These are phyloP conservation scores for Microdochium paspali DNA, from an alignment of 2,329 filamentous ascomycete genomes.

Conservation along the genomic window DNA sequence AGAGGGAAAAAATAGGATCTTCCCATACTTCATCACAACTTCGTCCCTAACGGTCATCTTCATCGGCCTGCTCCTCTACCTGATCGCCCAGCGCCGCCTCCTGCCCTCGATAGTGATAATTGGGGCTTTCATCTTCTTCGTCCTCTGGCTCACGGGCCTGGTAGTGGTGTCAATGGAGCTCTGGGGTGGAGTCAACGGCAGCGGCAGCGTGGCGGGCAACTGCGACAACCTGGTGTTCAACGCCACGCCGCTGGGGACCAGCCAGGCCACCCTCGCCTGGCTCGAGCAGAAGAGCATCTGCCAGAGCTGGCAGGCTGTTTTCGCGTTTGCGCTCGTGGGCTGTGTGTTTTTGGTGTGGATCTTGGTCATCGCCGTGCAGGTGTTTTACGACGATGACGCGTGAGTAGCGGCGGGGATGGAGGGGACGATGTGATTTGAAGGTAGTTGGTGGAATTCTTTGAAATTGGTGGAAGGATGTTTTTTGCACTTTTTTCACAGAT, in stretches of 20 bases:
- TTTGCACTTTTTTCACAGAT: too few species aligned
- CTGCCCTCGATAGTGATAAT: slow-evolving; percentile 54
- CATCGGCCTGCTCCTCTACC: slow-evolving; percentile 53
- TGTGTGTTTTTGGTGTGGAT: slow-evolving; percentile 56
- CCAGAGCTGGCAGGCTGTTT: slow-evolving; percentile 57
- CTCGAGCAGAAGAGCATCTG: slow-evolving; percentile 55
- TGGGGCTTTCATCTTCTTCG: slow-evolving; percentile 55
- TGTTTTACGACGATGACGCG: slow-evolving; percentile 34
- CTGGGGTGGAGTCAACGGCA: slow-evolving; percentile 39
- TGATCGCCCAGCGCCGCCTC: slow-evolving; percentile 52
- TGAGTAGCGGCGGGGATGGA: slow-evolving; percentile 1
- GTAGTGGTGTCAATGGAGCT: slow-evolving; percentile 53
- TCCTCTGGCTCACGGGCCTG: slow-evolving; percentile 59
- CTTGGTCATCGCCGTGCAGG: slow-evolving; percentile 58
- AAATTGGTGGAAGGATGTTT: too few species aligned
- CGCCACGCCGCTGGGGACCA: slow-evolving; percentile 38
- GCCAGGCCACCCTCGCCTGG: slow-evolving; percentile 49
- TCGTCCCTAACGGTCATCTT: slow-evolving; percentile 52
- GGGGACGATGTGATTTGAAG: background rate
- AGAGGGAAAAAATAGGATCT: slow-evolving; percentile 45
- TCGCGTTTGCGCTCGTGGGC: slow-evolving; percentile 52
- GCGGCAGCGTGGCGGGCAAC: slow-evolving; percentile 46
- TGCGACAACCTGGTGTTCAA: slow-evolving; percentile 51
- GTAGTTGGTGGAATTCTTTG: background rate
- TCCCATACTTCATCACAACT: slow-evolving; percentile 56